These are phyloP conservation scores for Trichosporon coremiiforme DNA, from an alignment of 1,284 basidiomycete genomes.

Conservation along the genomic window DNA sequence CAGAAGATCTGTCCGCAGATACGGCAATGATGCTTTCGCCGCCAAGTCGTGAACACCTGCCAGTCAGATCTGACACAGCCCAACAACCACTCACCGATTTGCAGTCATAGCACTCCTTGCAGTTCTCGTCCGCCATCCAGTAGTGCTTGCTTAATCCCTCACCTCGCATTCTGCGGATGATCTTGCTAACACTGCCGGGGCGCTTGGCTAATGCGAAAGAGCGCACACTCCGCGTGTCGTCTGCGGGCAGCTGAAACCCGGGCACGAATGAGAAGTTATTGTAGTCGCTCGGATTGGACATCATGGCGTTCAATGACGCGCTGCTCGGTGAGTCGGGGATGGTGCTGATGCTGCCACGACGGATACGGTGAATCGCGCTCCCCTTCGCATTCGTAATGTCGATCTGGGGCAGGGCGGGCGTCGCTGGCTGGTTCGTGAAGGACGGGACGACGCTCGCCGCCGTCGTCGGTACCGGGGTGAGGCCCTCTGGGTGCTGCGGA, in stretches of 20 bases:
- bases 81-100: constrained; percentile 54
- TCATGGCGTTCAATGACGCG: constrained; percentile 50
- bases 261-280: constrained; percentile 48
- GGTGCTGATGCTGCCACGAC: constrained; percentile 50
- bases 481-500: constrained; percentile 19
- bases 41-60: constrained; percentile 88
- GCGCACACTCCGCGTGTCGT: constrained; percentile 53
- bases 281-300: constrained; percentile 48
- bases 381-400: constrained; percentile 25
- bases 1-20: constrained; percentile 93
- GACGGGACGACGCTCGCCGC: not conserved
- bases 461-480: constrained; percentile 1
- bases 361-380: constrained; percentile 31
- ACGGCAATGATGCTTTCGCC: constrained; percentile 90
- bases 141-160: constrained; percentile 71
- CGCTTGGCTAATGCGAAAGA: constrained; percentile 61
- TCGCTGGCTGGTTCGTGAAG: constrained; percentile 12
- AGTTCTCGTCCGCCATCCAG: constrained; percentile 97
- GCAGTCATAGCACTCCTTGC: constrained; percentile 94
- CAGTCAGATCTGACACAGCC: constrained; percentile 55
- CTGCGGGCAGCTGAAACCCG: constrained; percentile 51
- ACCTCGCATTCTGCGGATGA: constrained; percentile 80
- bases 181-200: constrained; percentile 80
- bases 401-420: constrained; percentile 24
- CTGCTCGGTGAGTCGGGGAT: constrained; percentile 53